Percentiles rank a stretch among this genome's conserved stretches.
phyloP scores from a whole-genome alignment of 1,284 basidiomycete species.

The Marasmius oreades region DNA sequence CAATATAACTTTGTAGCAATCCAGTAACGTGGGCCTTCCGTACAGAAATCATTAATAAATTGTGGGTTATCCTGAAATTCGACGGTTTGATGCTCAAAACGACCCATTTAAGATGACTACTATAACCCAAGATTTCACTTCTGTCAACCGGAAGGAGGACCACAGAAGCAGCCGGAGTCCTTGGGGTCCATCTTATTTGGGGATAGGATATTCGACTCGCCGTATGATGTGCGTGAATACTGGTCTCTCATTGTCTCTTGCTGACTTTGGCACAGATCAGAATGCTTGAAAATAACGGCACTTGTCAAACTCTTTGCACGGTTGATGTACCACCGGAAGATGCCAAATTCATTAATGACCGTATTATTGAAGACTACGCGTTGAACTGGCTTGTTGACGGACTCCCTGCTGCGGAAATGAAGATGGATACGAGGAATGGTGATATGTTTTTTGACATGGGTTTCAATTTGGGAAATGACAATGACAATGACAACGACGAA shows the following conservation, averaged over 20 bases:
- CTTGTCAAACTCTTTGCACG: conserved; percentile 78
- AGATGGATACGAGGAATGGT: conserved; percentile 69
- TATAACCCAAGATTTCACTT: conserved; percentile 87
- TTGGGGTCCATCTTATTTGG: conserved; percentile 94
- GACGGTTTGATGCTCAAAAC: background rate
- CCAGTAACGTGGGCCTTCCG: conserved; percentile 5
- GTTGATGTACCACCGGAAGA: conserved; percentile 65
- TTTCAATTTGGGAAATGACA: conserved; percentile 77
- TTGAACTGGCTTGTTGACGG: conserved; percentile 96
- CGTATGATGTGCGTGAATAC: conserved; percentile 68
- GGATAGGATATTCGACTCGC: conserved; percentile 91
- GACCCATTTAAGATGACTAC: conserved; percentile 64
- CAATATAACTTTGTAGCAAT: conserved; percentile 5
- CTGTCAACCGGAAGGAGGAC: conserved; percentile 78
- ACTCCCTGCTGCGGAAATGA: conserved; percentile 91
- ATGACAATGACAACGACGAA: too few species aligned
- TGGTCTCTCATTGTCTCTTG: conserved; percentile 5
- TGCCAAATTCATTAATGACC: conserved; percentile 86
- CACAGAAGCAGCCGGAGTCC: conserved; percentile 80
- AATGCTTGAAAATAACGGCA: conserved; percentile 71
- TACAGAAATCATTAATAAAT: conserved; percentile 79
- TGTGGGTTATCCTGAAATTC: conserved; percentile 40
- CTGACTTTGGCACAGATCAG: conserved; percentile 48
- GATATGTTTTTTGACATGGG: conserved; percentile 90
- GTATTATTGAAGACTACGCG: conserved; percentile 91